Evolutionary conservation across 768 basidiomycete species (phyloP).

Genomic region (Termitomyces sp.): DNA sequence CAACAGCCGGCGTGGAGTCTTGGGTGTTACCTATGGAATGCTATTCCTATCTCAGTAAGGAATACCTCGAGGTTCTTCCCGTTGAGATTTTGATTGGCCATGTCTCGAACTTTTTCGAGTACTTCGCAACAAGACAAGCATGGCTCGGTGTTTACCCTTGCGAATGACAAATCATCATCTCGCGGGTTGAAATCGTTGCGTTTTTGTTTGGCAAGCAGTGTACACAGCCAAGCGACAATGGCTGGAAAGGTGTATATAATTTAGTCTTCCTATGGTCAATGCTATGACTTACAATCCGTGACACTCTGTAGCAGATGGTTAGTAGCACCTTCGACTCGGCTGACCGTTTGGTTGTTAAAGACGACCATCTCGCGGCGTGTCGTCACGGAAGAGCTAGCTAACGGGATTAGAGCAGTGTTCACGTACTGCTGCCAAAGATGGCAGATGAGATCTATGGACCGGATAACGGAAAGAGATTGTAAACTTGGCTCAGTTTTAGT

Average conservation of each 20-base stretch:
- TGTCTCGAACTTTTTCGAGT: conserved; percentile 76
- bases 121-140: conserved; percentile 82
- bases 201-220: conserved; percentile 87
- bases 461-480: conserved; percentile 58
- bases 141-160: conserved; percentile 91
- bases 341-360: conserved; percentile 86
- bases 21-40: conserved; percentile 73
- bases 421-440: conserved; percentile 98
- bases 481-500: conserved; percentile 77
- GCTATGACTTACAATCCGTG: conserved; percentile 60
- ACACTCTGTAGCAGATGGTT: conserved; percentile 78
- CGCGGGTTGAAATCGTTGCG: conserved; percentile 95
- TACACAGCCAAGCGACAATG: conserved; percentile 67
- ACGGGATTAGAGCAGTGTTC: conserved; percentile 82
- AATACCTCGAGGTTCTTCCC: conserved; percentile 94
- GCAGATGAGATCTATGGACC: conserved; percentile 78
- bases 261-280: neutral
- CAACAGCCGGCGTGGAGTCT: neutral
- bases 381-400: conserved; percentile 82
- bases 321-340: conserved; percentile 76
- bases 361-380: conserved; percentile 88
- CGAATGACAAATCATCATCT: conserved; percentile 94
- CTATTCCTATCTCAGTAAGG: conserved; percentile 88
- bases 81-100: conserved; percentile 68
- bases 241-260: conserved; percentile 31